Base-by-base conservation (phyloP, 257 asterid species). In the Plectranthus barbatus region DNA sequence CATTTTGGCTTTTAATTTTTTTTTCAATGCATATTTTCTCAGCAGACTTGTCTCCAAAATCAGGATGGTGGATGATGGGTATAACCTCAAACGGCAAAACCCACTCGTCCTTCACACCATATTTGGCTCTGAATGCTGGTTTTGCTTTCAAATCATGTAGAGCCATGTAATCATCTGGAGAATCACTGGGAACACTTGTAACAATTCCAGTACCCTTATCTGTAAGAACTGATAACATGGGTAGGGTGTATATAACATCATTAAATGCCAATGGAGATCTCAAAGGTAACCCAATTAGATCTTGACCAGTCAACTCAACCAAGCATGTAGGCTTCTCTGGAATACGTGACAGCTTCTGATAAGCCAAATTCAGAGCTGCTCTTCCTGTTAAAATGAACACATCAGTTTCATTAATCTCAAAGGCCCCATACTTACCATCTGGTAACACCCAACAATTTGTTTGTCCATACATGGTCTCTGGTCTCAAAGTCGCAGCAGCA, bases 141-240 rank as follows among this genome's bases (percentile, higher is more conserved):
- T 89, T 89, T 45, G 79, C 75, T 79, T 83, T 92, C 77, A 92
- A 75, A 72, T 86, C 95, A 49, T 83, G 97, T 20, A 89, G 90
- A 21, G 93, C 96, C 86, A 84, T 86, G 71, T 85, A 92, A 67
- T 92, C 99, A 64, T 89, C 96, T 0, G 97, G 97, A 20, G 96
- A 86, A 66, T 87, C 99, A 74, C 99, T 92, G 0, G 99, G 99
- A 37, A 92, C 99, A 48, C 99, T 92, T 13, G 96, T 92, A 21
- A 92, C 96, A 42, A 92, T 82, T 31, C 99, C 99, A 60, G 96
- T 86, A 70, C 99, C 99, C 82, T 89, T 92, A 48, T 92, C 97
- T 9, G 96, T 83, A 61, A 89, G 86, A 75, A 89, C 97, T 1
- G 99, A 86, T 33, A 80, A 55, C 97, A 92, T 89, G 19, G 99